Percentiles rank a stretch among this genome's conserved stretches.
Evolutionary conservation across 129 eudicot genomes (phyloP).

Genomic region (Ambrosia trifida): DNA sequence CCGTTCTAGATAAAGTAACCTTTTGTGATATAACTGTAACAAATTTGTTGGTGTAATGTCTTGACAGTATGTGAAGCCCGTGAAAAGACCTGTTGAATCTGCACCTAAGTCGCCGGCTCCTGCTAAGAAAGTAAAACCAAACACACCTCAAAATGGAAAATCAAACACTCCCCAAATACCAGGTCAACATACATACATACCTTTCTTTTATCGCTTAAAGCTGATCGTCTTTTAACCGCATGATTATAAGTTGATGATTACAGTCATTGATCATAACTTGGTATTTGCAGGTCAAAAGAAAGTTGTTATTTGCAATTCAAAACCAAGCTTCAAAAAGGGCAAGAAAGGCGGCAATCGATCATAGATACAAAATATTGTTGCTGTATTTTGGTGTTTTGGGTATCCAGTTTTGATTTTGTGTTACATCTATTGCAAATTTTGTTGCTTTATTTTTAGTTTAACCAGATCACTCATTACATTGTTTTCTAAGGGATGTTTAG

Average conservation of each 20-base stretch:
- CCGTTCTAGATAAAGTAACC: neutral
- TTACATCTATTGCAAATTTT: too few relatives aligned
- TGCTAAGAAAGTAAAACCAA: conserved; percentile 46
- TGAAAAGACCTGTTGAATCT: conserved; percentile 23
- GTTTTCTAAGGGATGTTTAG: neutral
- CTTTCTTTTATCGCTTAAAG: neutral
- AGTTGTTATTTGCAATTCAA: conserved; percentile 31
- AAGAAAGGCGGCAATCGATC: too few relatives aligned
- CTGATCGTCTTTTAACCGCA: neutral
- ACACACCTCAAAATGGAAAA: conserved; percentile 40
- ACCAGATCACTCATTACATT: neutral
- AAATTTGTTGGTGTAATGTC: neutral
- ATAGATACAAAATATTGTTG: too few relatives aligned
- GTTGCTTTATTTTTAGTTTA: too few relatives aligned
- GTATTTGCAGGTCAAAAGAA: conserved; percentile 42
- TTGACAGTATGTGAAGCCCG: conserved; percentile 9
- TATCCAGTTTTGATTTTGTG: too few relatives aligned
- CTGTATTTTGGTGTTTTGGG: too few relatives aligned
- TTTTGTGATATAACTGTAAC: too few relatives aligned
- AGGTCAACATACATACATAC: conserved; percentile 21
- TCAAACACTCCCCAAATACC: conserved; percentile 42
- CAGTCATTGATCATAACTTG: neutral
- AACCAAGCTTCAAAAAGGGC: conserved; percentile 29
- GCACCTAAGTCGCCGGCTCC: conserved; percentile 33
- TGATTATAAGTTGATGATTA: too few relatives aligned